Conservation (phyloP, 2,329 filamentous ascomycete genomes). For the Rhexocercosporidium sp. region DNA sequence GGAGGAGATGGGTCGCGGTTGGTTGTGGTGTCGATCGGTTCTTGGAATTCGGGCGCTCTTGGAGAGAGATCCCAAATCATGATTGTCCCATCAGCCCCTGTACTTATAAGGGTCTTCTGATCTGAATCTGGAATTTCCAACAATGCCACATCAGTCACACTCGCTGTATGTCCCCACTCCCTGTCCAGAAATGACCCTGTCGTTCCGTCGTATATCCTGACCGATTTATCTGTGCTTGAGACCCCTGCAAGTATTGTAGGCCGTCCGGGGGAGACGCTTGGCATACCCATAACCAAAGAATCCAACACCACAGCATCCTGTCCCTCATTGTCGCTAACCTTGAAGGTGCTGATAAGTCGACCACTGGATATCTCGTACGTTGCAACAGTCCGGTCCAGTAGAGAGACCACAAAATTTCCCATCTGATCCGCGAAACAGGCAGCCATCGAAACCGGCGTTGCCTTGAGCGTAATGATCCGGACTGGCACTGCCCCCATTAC, state of each 20-base stretch:
- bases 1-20: conserved; percentile 41
- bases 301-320: conserved; percentile 84
- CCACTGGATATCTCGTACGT: conserved; percentile 70
- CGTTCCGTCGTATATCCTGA: conserved; percentile 83
- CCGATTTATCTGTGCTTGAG: conserved; percentile 94
- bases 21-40: conserved; percentile 27
- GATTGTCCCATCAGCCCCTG: conserved; percentile 79
- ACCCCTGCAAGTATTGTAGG: conserved; percentile 79
- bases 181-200: conserved; percentile 79
- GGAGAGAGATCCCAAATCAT: conserved; percentile 68
- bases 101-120: conserved; percentile 68
- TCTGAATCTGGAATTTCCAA: conserved; percentile 61
- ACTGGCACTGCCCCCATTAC: conserved; percentile 78
- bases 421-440: conserved; percentile 62
- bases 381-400: conserved; percentile 64
- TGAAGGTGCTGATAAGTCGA: conserved; percentile 74
- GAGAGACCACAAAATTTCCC: conserved; percentile 61
- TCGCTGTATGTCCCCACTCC: conserved; percentile 95
- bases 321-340: conserved; percentile 79
- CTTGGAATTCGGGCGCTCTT: conserved; percentile 28
- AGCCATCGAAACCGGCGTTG: conserved; percentile 85
- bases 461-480: conserved; percentile 80
- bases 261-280: conserved; percentile 57
- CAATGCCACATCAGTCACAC: conserved; percentile 83
- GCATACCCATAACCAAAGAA: conserved; percentile 69